phyloP scores from a whole-genome alignment of 805 yeast genomes.

The Barnettozyma salicaria region DNA sequence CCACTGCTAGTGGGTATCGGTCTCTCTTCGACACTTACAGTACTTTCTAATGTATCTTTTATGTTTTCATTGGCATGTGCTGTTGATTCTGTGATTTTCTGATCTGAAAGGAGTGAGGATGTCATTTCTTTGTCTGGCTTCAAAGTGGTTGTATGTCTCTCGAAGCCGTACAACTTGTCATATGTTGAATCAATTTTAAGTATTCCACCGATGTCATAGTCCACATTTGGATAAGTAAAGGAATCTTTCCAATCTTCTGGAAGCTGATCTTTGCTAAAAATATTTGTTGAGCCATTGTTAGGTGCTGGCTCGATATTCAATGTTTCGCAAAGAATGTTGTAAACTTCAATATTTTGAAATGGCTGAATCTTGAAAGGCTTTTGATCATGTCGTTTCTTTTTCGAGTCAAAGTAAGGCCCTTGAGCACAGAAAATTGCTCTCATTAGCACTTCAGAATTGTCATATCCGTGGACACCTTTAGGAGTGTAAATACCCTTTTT shows the following conservation, averaged over 20 bases:
- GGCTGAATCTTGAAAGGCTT: slow-evolving; percentile 41
- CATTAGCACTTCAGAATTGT: slow-evolving; percentile 73
- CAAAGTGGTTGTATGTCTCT: slow-evolving; percentile 16
- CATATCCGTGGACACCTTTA: slow-evolving; percentile 79
- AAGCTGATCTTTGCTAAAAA: slow-evolving; percentile 29
- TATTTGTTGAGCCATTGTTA: slow-evolving; percentile 49
- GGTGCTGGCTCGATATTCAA: slow-evolving; percentile 44
- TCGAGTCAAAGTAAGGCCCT: slow-evolving; percentile 66
- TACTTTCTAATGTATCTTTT: slow-evolving; percentile 3
- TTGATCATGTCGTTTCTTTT: slow-evolving; percentile 11
- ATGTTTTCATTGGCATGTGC: slow-evolving; percentile 3
- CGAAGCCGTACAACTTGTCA: slow-evolving; percentile 34
- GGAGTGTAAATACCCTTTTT: slow-evolving; percentile 20
- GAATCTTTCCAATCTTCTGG: slow-evolving; percentile 43
- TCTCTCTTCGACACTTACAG: not conserved
- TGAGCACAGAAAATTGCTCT: slow-evolving; percentile 71
- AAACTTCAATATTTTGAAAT: slow-evolving; percentile 66
- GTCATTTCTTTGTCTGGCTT: slow-evolving; percentile 4
- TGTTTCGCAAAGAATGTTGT: slow-evolving; percentile 67
- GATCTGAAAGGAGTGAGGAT: not conserved
- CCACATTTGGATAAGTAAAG: slow-evolving; percentile 43
- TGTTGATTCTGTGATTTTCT: slow-evolving; percentile 11
- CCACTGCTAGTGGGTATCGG: too few species aligned
- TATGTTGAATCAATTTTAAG: slow-evolving; percentile 45
- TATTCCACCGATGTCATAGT: slow-evolving; percentile 36